Base-by-base conservation (phyloP, 805 yeast species). In the Starmerella kuoi region DNA sequence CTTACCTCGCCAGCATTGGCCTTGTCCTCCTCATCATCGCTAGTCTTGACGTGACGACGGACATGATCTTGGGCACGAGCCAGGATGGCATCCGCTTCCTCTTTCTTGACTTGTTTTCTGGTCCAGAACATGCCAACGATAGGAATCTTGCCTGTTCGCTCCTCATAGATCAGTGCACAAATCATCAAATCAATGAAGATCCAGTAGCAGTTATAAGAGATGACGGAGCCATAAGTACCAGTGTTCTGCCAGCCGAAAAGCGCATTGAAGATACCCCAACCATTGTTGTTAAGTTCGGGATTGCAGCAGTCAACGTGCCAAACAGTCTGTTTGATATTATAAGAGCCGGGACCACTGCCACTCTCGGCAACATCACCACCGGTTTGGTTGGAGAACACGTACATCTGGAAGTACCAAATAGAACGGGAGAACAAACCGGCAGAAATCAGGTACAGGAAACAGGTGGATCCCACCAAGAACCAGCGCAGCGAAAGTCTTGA, bases 301-400 rank as follows among this genome's bases (percentile, higher is more conserved):
- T 86, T 86, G 69, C 97, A 88, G 67, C 96, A 88, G 72, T 88
- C 86, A 48, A 88, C 93, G 66, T 88, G 98, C 87, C 95, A 88
- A 22, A 88, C 95, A 12, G 81, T 65, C 56, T 72, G 72, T 38
- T 68, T 56, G 56, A 88, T 74, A 63, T 88, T 78, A 65, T 88
- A 88, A 21, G 96, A 79, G 59, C 98, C 98, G 33, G 94, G 88
- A 53, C 98, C 98, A 41, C 78, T 70, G 55, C 97, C 97, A 54
- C 70, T 66, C 64, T 88, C 97, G 30, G 95, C 73, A 21, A 93
- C 95, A 66, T 88, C 96, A 66, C 95, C 95, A 60, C 97, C 97
- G 27, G 93, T 76, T 40, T 67, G 57, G 46, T 66, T 53, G 61
- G 73, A 70, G 69, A 72, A 88, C 20, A 57, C 59, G 62, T 85